Conservation (phyloP, 2,329 filamentous ascomycete genomes). For the Fusarium nodosum region DNA sequence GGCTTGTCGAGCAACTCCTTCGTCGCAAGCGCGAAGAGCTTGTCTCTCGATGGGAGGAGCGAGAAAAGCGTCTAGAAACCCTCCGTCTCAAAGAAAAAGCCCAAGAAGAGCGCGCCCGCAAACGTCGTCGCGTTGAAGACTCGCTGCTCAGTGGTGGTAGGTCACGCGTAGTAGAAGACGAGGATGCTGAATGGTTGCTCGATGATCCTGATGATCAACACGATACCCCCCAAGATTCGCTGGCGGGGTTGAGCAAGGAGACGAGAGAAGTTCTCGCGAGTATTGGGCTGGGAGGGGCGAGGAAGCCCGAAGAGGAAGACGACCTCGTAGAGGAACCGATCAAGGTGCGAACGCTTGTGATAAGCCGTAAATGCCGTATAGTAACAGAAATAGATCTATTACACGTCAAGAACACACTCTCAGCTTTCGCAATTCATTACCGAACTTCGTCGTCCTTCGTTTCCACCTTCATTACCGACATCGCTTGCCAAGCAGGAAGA, state of each 20-base stretch:
- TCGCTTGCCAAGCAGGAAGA: slow-evolving; percentile 52
- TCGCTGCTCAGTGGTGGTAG: slow-evolving; percentile 25
- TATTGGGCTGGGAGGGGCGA: slow-evolving; percentile 63
- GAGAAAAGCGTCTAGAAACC: slow-evolving; percentile 78
- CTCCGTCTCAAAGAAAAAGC: slow-evolving; percentile 74
- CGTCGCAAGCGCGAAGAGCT: slow-evolving; percentile 77
- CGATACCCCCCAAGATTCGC: slow-evolving; percentile 53
- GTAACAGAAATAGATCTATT: slow-evolving; percentile 75
- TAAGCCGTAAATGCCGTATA: slow-evolving; percentile 29
- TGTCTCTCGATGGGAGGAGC: slow-evolving; percentile 74
- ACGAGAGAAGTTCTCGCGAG: slow-evolving; percentile 81
- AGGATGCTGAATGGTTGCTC: slow-evolving; percentile 80
- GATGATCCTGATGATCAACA: slow-evolving; percentile 74
- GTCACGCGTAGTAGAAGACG: slow-evolving; percentile 56
- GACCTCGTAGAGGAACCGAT: slow-evolving; percentile 72
- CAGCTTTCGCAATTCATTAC: slow-evolving; percentile 90
- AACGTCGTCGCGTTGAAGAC: slow-evolving; percentile 61
- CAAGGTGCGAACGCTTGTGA: slow-evolving; percentile 65
- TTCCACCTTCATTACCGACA: slow-evolving; percentile 77
- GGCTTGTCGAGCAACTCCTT: slow-evolving; percentile 84
- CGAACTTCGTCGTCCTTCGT: slow-evolving; percentile 81
- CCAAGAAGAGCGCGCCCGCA: slow-evolving; percentile 64
- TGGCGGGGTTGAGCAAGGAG: slow-evolving; percentile 77
- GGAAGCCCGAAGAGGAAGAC: slow-evolving; percentile 56
- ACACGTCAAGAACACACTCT: slow-evolving; percentile 93